A percentile compares a stretch with the other conserved stretches of the same genome.
phyloP scores from a whole-genome alignment of 2,329 filamentous ascomycete species.

The Aspergillus sp. region DNA sequence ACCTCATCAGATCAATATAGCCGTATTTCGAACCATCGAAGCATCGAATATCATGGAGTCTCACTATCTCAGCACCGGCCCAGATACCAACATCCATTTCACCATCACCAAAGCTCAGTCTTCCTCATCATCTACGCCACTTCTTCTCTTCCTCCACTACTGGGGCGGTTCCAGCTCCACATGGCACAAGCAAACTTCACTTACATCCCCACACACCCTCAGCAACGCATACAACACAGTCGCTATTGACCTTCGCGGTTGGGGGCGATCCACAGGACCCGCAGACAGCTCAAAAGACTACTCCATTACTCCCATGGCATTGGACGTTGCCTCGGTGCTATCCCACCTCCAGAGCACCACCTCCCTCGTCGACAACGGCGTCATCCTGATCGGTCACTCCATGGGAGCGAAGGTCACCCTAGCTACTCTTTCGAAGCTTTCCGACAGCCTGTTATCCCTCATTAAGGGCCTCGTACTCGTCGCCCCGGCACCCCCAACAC shows the following conservation, averaged over 20 bases:
- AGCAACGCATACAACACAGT: conserved; percentile 24
- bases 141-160: conserved; percentile 42
- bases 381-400: conserved; percentile 41
- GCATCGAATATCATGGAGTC: background rate
- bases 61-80: conserved; percentile 1
- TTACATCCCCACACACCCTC: conserved; percentile 19
- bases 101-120: conserved; percentile 10
- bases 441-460: background rate
- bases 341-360: conserved; percentile 16
- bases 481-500: conserved; percentile 37
- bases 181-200: conserved; percentile 31
- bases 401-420: conserved; percentile 46
- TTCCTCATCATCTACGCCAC: conserved; percentile 1
- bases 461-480: conserved; percentile 37
- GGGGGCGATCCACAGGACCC: conserved; percentile 39
- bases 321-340: conserved; percentile 19
- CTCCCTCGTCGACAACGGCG: conserved; percentile 24
- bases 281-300: conserved; percentile 22
- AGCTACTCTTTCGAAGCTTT: conserved; percentile 11
- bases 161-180: conserved; percentile 42
- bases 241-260: conserved; percentile 40
- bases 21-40: no score
- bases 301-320: conserved; percentile 24
- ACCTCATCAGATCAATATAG: no score
- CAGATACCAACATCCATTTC: conserved; percentile 9